These are phyloP conservation scores for Pseudopyrenochaeta lycopersici DNA, from an alignment of 2,329 filamentous ascomycete species.

Conservation along the genomic window DNA sequence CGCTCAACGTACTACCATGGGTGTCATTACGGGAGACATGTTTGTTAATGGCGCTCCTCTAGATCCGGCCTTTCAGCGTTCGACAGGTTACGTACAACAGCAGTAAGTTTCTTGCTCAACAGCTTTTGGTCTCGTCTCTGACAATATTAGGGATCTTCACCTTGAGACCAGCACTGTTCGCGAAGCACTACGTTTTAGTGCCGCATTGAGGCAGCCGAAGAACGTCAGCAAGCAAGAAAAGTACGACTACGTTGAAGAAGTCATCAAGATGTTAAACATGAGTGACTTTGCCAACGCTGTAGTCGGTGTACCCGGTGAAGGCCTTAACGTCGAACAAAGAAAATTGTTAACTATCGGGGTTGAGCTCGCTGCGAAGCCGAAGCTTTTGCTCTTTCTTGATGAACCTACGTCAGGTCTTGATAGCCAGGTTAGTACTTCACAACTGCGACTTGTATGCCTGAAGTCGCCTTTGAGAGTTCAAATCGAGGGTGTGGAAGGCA, in stretches of 20 bases:
- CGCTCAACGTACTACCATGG: conserved; percentile 46
- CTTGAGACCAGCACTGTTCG: conserved; percentile 50
- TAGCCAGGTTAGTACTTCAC: conserved; percentile 49
- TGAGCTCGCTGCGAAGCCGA: conserved; percentile 74
- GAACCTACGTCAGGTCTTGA: conserved; percentile 70
- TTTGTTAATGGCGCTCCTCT: conserved; percentile 48
- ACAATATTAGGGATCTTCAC: conserved; percentile 42
- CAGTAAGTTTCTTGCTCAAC: conserved; percentile 27
- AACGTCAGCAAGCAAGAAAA: conserved; percentile 66
- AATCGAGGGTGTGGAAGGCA: not conserved
- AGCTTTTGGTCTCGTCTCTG: not conserved
- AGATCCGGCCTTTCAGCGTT: conserved; percentile 48
- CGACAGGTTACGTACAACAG: conserved; percentile 52
- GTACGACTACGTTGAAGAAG: conserved; percentile 68
- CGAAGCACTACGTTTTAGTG: conserved; percentile 47
- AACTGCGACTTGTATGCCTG: not conserved
- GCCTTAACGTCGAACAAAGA: conserved; percentile 73
- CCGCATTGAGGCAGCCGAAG: conserved; percentile 59
- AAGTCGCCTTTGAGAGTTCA: not conserved
- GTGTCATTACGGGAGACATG: conserved; percentile 51
- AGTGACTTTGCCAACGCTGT: conserved; percentile 72
- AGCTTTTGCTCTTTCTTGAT: conserved; percentile 69
- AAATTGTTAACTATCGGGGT: conserved; percentile 78
- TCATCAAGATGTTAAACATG: conserved; percentile 74
- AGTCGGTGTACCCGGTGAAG: conserved; percentile 69